Evolutionary conservation across 331 rosid genomes (phyloP).

Genomic region (Acacia concinna): DNA sequence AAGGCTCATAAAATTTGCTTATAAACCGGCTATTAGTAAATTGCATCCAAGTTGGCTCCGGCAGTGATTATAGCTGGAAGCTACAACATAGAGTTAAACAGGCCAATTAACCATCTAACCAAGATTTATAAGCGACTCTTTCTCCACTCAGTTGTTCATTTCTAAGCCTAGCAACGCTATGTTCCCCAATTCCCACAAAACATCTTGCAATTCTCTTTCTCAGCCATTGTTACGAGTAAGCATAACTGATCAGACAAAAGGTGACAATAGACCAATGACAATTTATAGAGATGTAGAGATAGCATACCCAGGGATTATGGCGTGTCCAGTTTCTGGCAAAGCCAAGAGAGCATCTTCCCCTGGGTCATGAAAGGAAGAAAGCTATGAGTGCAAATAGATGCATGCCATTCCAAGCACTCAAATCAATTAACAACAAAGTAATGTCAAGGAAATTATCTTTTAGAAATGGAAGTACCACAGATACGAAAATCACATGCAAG

Average conservation of each 20-base stretch:
- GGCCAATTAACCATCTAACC: neutral
- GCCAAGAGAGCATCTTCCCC: constrained; percentile 65
- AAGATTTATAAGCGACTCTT: neutral
- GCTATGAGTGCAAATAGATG: constrained; percentile 6
- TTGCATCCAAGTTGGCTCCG: neutral
- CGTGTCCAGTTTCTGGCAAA: constrained; percentile 76
- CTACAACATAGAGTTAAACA: neutral
- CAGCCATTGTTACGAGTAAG: neutral
- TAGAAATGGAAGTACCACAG: constrained; percentile 45
- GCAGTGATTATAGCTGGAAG: neutral
- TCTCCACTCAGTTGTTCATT: neutral
- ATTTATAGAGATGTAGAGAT: neutral
- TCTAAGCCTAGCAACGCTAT: neutral
- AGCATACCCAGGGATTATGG: constrained; percentile 71
- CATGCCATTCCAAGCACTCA: neutral
- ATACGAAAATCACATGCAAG: constrained; percentile 74
- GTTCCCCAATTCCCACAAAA: neutral
- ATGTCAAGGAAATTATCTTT: neutral
- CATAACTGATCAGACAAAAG: neutral
- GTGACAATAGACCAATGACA: constrained; percentile 3
- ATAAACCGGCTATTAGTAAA: neutral
- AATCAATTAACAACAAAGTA: neutral
- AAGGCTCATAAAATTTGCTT: neutral
- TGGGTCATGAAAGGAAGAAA: constrained; percentile 30
- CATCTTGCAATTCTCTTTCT: neutral